Evolutionary conservation across 805 yeast genomes (phyloP), one percentile per base, ranked within the genome.

Genomic region (Myxozyma monticola): DNA sequence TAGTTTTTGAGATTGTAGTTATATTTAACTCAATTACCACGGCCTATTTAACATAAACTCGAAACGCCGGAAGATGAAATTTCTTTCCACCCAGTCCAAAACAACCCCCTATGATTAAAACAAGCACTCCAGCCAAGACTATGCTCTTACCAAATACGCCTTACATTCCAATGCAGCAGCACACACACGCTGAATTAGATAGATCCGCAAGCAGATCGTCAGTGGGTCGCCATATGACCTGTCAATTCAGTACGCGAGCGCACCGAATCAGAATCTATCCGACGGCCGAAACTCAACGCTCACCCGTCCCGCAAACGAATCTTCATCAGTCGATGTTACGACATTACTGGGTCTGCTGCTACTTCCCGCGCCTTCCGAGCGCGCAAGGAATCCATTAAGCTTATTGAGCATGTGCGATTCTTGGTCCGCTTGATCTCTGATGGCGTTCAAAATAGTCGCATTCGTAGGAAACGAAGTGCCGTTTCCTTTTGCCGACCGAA

Each of bases 401-500:
- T 31, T 54, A 10, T 38, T 37, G 21, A 54, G 37, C 43, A 54
- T 37, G 24, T 44, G 47, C 10, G 59, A 43, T 28, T 71, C 74
- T n/a, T 64, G 57, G 34, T 62, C 62, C 15, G 71, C 72, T 10
- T 63, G 62, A 26, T 54, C 54, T 43, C 62, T 65, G 26, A 70
- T 67, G 35, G 58, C 54, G 8, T 50, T 51, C 46, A 61, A 54
- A 20, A 67, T 44, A 12, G 54, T 55, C 22, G 60, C 51, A 51
- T 70, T 67, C 7, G 66, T 57, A 1, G 71, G 71, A 48, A 66
- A 71, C 18, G 58, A 41, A 18, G 56, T 55, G 6, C 71, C 70
- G 33, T 62, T 41, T 9, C 79, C 65, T 68, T 76, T 68, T 63
- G 71, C 59, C 62, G 65, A 45, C 25, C 42, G 37, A 10, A 77